Conservation (phyloP, 1,284 basidiomycete species). For the Moesziomyces antarcticus region DNA sequence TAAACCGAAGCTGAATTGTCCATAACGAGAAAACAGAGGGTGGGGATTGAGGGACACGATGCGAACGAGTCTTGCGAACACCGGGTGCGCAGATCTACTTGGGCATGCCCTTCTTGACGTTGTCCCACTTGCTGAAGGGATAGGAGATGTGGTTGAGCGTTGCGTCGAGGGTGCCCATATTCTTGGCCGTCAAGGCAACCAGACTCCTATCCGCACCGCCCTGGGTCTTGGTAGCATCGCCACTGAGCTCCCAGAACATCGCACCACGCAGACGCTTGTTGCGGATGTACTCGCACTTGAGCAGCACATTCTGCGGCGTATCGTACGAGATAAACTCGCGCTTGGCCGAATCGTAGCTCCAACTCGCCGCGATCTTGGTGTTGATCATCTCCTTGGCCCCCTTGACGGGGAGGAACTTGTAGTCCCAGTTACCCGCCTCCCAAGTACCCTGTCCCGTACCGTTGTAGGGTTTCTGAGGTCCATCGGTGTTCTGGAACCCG, state of each 20-base stretch:
- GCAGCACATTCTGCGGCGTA: constrained; percentile 75
- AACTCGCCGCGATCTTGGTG: constrained; percentile 76
- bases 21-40: too few species aligned
- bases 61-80: too few species aligned
- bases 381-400: constrained; percentile 78
- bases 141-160: constrained; percentile 77
- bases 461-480: constrained; percentile 79
- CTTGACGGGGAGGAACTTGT: constrained; percentile 79
- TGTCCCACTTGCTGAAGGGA: constrained; percentile 70
- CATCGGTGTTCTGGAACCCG: constrained; percentile 81
- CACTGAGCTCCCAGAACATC: constrained; percentile 74
- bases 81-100: not conserved
- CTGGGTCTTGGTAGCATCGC: constrained; percentile 58
- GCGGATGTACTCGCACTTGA: constrained; percentile 81
- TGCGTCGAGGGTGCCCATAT: constrained; percentile 68
- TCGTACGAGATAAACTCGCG: constrained; percentile 85
- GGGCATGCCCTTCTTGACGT: constrained; percentile 52
- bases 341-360: constrained; percentile 77
- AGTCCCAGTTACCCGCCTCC: constrained; percentile 73
- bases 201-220: constrained; percentile 49
- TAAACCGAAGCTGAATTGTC: too few species aligned
- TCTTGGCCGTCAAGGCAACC: constrained; percentile 30
- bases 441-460: constrained; percentile 81
- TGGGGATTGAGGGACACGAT: too few species aligned
- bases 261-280: constrained; percentile 78